Conservation (phyloP, 2,329 filamentous ascomycete species). For the Purpureocillium takamizusanense region DNA sequence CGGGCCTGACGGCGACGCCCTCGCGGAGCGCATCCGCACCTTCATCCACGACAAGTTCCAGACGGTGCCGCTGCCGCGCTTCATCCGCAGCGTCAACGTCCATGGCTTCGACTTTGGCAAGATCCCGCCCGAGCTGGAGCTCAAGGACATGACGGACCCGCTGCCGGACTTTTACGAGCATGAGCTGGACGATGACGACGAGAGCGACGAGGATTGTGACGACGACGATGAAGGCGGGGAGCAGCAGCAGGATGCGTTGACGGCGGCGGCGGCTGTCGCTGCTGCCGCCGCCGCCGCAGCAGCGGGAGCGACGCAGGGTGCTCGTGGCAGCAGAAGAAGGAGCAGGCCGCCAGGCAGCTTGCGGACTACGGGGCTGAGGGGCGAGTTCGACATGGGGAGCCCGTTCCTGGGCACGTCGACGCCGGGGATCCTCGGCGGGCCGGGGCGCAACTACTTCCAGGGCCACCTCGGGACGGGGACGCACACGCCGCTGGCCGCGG, state of each 20-base stretch:
- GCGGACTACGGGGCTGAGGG: conserved; percentile 22
- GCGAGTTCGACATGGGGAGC: conserved; percentile 36
- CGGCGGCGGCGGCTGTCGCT: too few relatives aligned
- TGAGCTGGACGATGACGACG: conserved; percentile 47
- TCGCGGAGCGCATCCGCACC: conserved; percentile 78
- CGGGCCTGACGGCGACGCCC: conserved; percentile 75
- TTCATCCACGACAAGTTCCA: conserved; percentile 98
- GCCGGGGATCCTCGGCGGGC: conserved; percentile 59
- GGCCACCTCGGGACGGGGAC: conserved; percentile 68
- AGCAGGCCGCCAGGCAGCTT: conserved; percentile 12
- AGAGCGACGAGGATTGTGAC: conserved; percentile 25
- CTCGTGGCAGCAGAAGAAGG: not conserved
- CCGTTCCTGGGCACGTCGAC: conserved; percentile 53
- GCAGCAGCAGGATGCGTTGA: conserved; percentile 3
- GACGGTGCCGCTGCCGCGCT: conserved; percentile 78
- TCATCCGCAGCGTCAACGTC: conserved; percentile 93
- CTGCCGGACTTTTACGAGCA: conserved; percentile 94
- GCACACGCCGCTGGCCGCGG: conserved; percentile 70
- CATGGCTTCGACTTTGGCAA: conserved; percentile 89
- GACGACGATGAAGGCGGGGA: conserved; percentile 23
- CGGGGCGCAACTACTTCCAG: conserved; percentile 76
- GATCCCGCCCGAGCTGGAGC: conserved; percentile 73
- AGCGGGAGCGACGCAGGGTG: not conserved
- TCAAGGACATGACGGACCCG: conserved; percentile 95
- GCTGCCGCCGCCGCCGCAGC: not conserved